Evolutionary conservation across 805 yeast genomes (phyloP).

Genomic region (Cyberlindnera mississippiensis): DNA sequence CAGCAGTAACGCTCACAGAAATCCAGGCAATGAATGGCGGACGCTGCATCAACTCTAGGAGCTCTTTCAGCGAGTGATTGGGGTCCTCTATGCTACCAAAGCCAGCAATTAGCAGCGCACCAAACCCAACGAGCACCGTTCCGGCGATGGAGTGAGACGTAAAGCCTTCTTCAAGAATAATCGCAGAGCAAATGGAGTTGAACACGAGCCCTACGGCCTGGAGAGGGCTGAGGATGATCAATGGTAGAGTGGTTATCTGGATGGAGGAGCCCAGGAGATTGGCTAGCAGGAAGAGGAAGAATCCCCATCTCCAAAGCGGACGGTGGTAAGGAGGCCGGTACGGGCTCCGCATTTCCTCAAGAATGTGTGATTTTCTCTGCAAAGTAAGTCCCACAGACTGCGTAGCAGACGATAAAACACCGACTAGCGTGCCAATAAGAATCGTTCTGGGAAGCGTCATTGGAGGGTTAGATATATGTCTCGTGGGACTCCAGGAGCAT

Average conservation of each 20-base stretch:
- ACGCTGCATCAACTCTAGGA: constrained; percentile 38
- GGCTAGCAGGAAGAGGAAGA: constrained; percentile 63
- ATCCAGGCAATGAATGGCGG: constrained; percentile 59
- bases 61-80: constrained; percentile 45
- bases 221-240: constrained; percentile 73
- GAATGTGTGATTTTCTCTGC: constrained; percentile 72
- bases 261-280: constrained; percentile 78
- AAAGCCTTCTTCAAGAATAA: constrained; percentile 66
- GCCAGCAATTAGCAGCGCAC: constrained; percentile 75
- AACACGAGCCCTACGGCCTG: constrained; percentile 88
- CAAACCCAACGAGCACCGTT: constrained; percentile 61
- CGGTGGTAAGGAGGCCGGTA: constrained; percentile 39
- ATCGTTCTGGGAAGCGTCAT: constrained; percentile 27
- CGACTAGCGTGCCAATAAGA: constrained; percentile 61
- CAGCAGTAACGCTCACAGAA: constrained; percentile 30
- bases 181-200: constrained; percentile 68
- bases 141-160: constrained; percentile 56
- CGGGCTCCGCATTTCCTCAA: constrained; percentile 34
- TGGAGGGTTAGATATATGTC: neutral
- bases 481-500: neutral
- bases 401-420: constrained; percentile 68
- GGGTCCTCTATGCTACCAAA: constrained; percentile 62
- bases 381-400: constrained; percentile 81
- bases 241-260: constrained; percentile 79
- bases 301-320: constrained; percentile 71